Conservation (phyloP, 2,329 filamentous ascomycete species). For the Massarina eburnea region DNA sequence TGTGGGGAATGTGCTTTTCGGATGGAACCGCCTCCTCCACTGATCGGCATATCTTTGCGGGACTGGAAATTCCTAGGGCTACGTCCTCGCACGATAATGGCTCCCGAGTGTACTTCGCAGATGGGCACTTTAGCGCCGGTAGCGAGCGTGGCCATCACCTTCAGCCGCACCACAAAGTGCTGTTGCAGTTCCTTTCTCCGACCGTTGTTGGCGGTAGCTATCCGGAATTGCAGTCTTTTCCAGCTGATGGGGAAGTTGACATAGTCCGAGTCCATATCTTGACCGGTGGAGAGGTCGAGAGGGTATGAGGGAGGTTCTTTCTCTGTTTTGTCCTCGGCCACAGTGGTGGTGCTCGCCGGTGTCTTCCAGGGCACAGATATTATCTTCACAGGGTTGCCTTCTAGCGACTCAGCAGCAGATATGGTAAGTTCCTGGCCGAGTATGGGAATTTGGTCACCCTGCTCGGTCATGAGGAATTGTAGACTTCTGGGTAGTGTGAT, state of each 20-base stretch:
- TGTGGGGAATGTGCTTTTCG: constrained; percentile 58
- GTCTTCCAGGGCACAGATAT: constrained; percentile 99
- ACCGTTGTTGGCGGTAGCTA: constrained; percentile 95
- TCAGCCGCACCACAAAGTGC: constrained; percentile 88
- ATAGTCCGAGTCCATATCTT: constrained; percentile 76
- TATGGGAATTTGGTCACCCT: constrained; percentile 81
- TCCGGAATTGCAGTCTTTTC: constrained; percentile 90
- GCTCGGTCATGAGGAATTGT: constrained; percentile 78
- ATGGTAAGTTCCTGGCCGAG: constrained; percentile 82
- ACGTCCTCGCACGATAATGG: constrained; percentile 89
- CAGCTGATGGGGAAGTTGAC: constrained; percentile 92
- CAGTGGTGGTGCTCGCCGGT: constrained; percentile 75
- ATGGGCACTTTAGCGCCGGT: constrained; percentile 82
- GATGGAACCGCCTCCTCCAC: constrained; percentile 76
- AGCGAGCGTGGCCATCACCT: constrained; percentile 78
- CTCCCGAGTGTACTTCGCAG: constrained; percentile 81
- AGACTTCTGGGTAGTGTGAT: constrained; percentile 78
- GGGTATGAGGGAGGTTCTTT: constrained; percentile 85
- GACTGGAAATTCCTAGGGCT: constrained; percentile 95
- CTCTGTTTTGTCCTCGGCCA: constrained; percentile 68
- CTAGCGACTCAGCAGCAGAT: constrained; percentile 91
- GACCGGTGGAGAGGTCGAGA: constrained; percentile 65
- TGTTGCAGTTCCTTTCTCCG: constrained; percentile 93
- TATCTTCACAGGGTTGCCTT: constrained; percentile 86
- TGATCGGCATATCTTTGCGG: constrained; percentile 85